Percentiles rank a stretch among this genome's conserved stretches.
Evolutionary conservation across 2,329 filamentous ascomycete genomes (phyloP).

Genomic region (Penicillium psychrosexuale): DNA sequence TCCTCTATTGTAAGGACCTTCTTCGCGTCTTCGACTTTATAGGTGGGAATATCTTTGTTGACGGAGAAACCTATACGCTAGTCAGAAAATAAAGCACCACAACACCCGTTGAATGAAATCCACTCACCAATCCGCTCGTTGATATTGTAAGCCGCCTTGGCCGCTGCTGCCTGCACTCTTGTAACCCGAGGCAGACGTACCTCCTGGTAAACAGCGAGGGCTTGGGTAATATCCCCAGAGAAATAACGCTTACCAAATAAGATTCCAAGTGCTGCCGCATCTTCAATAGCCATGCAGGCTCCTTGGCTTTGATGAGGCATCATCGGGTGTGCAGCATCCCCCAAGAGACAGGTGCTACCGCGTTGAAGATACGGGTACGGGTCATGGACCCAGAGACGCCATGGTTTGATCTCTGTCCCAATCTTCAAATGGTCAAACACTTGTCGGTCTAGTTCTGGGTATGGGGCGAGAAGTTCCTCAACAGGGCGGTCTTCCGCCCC

Average conservation of each 20-base stretch:
- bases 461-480: conserved; percentile 60
- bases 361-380: conserved; percentile 60
- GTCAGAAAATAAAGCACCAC: conserved; percentile 7
- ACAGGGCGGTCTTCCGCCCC: conserved; percentile 51
- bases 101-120: background rate
- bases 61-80: conserved; percentile 55
- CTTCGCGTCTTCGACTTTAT: conserved; percentile 61
- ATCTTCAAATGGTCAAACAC: conserved; percentile 58
- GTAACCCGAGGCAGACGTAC: conserved; percentile 56
- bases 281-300: conserved; percentile 67
- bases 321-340: conserved; percentile 67
- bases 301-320: conserved; percentile 69
- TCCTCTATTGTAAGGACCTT: conserved; percentile 66
- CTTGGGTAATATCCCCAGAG: conserved; percentile 48
- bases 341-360: conserved; percentile 55
- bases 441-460: conserved; percentile 57
- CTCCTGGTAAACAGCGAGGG: conserved; percentile 52
- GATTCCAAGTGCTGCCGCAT: conserved; percentile 61
- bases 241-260: conserved; percentile 54
- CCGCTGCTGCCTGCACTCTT: conserved; percentile 56
- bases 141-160: conserved; percentile 60
- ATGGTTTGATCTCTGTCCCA: conserved; percentile 61
- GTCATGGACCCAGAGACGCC: conserved; percentile 63
- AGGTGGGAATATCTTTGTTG: conserved; percentile 56
- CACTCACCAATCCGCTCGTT: conserved; percentile 58